A percentile compares a stretch with the other conserved stretches of the same genome.
phyloP scores from a whole-genome alignment of 2,329 filamentous ascomycete species.

The Xylaria sp. region DNA sequence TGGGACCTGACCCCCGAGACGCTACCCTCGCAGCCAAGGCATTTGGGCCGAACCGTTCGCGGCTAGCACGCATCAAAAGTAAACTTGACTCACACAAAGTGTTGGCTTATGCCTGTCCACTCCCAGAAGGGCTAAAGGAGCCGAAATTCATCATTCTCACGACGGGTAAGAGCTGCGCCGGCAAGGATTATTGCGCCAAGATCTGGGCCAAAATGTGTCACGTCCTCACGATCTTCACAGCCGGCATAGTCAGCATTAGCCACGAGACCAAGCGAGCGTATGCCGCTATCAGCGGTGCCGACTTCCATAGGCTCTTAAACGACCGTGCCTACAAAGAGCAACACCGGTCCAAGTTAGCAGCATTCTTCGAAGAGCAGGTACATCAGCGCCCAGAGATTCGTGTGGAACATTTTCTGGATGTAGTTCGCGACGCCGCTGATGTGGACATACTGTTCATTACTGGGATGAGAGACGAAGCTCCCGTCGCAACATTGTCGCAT shows the following conservation, averaged over 20 bases:
- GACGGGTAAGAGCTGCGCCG: conserved; percentile 64
- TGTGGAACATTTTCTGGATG: conserved; percentile 62
- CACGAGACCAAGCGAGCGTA: conserved; percentile 68
- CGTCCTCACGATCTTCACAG: conserved; percentile 48
- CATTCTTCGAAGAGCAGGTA: conserved; percentile 62
- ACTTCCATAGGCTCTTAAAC: conserved; percentile 59
- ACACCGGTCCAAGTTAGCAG: conserved; percentile 63
- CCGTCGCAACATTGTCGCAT: conserved; percentile 64
- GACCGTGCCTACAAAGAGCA: conserved; percentile 72
- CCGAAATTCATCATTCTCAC: conserved; percentile 67
- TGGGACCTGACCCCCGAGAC: conserved; percentile 71
- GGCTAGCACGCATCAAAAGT: conserved; percentile 63
- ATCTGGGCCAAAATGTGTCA: conserved; percentile 58
- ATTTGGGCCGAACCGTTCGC: conserved; percentile 65
- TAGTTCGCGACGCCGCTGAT: conserved; percentile 55
- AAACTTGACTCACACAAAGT: conserved; percentile 61
- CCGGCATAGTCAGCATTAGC: conserved; percentile 65
- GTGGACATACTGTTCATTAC: conserved; percentile 70
- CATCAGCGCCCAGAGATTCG: conserved; percentile 57
- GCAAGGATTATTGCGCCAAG: conserved; percentile 70
- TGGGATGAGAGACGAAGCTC: conserved; percentile 70
- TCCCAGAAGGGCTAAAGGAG: conserved; percentile 53
- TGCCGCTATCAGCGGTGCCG: conserved; percentile 59
- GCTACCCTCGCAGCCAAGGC: conserved; percentile 60
- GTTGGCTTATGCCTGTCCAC: conserved; percentile 64